Conservation (phyloP, 352 stramenopile species). For the Phytopythium cucurbitacearum region DNA sequence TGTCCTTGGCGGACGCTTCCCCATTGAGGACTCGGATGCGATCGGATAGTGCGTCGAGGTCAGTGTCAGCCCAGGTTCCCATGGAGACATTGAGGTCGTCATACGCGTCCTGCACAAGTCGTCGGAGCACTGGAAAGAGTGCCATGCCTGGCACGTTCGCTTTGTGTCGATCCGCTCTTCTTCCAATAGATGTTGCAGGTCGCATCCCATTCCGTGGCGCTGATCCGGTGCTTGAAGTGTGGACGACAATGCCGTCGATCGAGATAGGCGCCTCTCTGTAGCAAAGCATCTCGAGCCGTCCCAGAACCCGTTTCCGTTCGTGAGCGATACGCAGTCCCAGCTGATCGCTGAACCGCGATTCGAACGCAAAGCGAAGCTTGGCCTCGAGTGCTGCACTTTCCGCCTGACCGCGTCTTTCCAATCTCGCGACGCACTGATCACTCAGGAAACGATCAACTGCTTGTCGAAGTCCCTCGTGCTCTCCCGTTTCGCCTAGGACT, state of each 20-base stretch:
- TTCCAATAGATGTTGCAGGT: too few relatives aligned
- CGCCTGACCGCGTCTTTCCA: background rate
- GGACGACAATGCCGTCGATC: background rate
- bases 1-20: slow-evolving; percentile 9
- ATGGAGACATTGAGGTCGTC: slow-evolving; percentile 45
- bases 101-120: slow-evolving; percentile 35
- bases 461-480: slow-evolving; percentile 8
- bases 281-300: slow-evolving; percentile 49
- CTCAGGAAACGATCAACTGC: slow-evolving; percentile 9
- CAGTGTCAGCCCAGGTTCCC: slow-evolving; percentile 39
- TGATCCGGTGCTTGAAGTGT: background rate
- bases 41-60: slow-evolving; percentile 35
- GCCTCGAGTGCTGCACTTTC: slow-evolving; percentile 7
- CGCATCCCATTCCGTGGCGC: too few relatives aligned
- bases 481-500: slow-evolving; percentile 9
- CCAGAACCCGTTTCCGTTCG: slow-evolving; percentile 47
- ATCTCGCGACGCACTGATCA: background rate
- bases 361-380: slow-evolving; percentile 42
- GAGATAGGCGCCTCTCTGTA: background rate
- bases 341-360: slow-evolving; percentile 46
- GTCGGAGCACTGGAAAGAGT: slow-evolving; percentile 14
- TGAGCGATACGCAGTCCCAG: slow-evolving; percentile 48
- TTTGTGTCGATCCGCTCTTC: background rate
- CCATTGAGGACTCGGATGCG: slow-evolving; percentile 12
- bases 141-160: background rate